Evolutionary conservation across 441 rosid genomes (phyloP).

Genomic region (Adansonia gregorii): DNA sequence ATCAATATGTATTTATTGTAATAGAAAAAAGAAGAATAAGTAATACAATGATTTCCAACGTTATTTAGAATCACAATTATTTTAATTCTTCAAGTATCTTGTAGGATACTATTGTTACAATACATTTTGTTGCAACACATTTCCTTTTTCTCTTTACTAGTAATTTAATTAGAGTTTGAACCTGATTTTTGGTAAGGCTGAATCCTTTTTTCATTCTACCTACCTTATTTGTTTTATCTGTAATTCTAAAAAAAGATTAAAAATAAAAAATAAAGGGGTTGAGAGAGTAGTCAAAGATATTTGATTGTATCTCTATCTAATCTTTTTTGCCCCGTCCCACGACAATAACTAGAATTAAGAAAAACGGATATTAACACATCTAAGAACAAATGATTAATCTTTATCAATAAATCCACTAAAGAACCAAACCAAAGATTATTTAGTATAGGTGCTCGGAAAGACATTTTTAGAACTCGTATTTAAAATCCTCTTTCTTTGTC

Average conservation of each 20-base stretch:
- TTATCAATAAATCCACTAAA: too few relatives aligned
- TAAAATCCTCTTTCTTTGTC: background rate
- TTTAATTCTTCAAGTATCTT: too few relatives aligned
- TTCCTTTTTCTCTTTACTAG: too few relatives aligned
- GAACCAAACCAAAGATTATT: background rate
- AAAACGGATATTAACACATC: too few relatives aligned
- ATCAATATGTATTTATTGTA: too few relatives aligned
- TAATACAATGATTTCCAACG: too few relatives aligned
- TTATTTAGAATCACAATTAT: too few relatives aligned
- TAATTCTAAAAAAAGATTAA: too few relatives aligned
- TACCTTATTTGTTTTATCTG: background rate
- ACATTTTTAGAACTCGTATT: background rate
- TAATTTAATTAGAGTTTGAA: too few relatives aligned
- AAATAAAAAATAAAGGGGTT: background rate
- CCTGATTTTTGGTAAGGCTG: background rate
- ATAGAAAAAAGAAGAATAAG: too few relatives aligned
- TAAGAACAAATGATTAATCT: background rate
- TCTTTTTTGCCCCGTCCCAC: background rate
- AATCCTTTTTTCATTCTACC: background rate
- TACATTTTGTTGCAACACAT: too few relatives aligned
- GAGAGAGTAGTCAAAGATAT: background rate
- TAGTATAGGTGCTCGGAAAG: background rate
- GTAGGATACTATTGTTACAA: too few relatives aligned
- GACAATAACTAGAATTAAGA: background rate
- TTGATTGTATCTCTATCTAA: background rate